Base-by-base conservation (phyloP, 352 stramenopile species). In the Globisporangium solare region DNA sequence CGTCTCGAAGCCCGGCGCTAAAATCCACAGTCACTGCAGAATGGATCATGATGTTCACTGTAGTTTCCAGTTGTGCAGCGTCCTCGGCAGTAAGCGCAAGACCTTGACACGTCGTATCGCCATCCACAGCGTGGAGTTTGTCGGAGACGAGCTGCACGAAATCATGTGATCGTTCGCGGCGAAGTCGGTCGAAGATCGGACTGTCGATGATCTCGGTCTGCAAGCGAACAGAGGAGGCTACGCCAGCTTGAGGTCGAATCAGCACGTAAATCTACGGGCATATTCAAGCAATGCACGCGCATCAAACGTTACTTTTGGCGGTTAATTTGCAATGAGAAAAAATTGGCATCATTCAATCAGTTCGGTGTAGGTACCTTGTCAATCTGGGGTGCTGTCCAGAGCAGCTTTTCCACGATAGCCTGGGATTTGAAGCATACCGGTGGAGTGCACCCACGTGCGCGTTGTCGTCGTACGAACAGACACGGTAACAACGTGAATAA, bases 11-110 rank as follows among this genome's bases (percentile, higher is more conserved):
- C 42, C 94, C 86, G 58, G 89, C 78, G 71, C 94, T 6, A 3
- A 35, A 94, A 50, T 86, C 77, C 31, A 95, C 84, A 0, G 83
- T 92, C 8, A 84, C 86, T 7, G 84, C 86, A 15, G 82, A 93
- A 65, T 95, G 86, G 61, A 95, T 84, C 5, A 80, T 73, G 56
- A 95, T 73, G 20, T 94, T 70, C 51, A 83, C 68, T 18, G 55
- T 60, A 6, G 69, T 49, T 2, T 73, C 64, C 31, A 92, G 46
- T 37, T 83, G 32, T 0, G 20, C 42, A 8, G 74, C 71, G 52
- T 93, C 85, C 2, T 70, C 45, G 7, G 37, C 45, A 42, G 60
- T 79, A 0, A 95, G 66, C 2, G 79, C 83, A 21, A 95, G 64
- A 17, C 73, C 64, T 0, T 81, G 70, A 6, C 68, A 71, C 31